Conservation (phyloP, 2,329 filamentous ascomycete species). For the Leptographium lundbergii region DNA sequence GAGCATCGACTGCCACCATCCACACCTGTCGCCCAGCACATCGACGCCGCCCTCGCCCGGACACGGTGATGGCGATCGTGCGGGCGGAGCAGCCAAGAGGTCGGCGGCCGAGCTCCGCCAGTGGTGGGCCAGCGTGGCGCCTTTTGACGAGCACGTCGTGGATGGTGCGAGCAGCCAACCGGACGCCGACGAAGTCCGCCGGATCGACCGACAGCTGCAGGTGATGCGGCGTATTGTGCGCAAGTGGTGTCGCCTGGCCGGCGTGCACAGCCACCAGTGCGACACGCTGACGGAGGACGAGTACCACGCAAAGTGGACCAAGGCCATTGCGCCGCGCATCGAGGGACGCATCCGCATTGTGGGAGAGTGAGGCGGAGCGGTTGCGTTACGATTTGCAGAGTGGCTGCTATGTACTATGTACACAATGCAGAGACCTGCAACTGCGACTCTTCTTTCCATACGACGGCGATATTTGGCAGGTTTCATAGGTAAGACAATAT, state of each 20-base stretch:
- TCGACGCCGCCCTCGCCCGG: neutral
- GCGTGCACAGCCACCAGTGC: constrained; percentile 40
- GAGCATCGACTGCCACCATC: constrained; percentile 40
- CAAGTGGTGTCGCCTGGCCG: constrained; percentile 61
- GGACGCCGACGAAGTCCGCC: constrained; percentile 28
- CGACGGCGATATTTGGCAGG: too few relatives aligned
- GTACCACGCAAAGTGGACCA: constrained; percentile 61
- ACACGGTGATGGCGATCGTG: neutral
- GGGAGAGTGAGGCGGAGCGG: neutral
- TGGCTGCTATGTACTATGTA: too few relatives aligned
- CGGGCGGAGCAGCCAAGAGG: constrained; percentile 15
- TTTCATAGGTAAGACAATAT: too few relatives aligned
- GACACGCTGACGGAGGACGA: constrained; percentile 47
- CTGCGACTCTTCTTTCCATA: too few relatives aligned
- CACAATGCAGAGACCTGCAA: too few relatives aligned
- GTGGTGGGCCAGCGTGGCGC: constrained; percentile 19
- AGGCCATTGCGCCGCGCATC: constrained; percentile 61
- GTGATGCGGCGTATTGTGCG: constrained; percentile 56
- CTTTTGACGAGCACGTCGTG: constrained; percentile 32
- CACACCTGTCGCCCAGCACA: constrained; percentile 26
- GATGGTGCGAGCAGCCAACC: constrained; percentile 21
- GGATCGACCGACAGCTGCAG: constrained; percentile 34
- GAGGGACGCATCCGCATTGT: constrained; percentile 61
- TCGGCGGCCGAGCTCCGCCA: constrained; percentile 23
- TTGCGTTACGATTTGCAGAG: neutral